Evolutionary conservation across 371 early-diverging fungal genomes (phyloP), one percentile per base, ranked within the genome.

Genomic region (Caulochytrium protostelioides): DNA sequence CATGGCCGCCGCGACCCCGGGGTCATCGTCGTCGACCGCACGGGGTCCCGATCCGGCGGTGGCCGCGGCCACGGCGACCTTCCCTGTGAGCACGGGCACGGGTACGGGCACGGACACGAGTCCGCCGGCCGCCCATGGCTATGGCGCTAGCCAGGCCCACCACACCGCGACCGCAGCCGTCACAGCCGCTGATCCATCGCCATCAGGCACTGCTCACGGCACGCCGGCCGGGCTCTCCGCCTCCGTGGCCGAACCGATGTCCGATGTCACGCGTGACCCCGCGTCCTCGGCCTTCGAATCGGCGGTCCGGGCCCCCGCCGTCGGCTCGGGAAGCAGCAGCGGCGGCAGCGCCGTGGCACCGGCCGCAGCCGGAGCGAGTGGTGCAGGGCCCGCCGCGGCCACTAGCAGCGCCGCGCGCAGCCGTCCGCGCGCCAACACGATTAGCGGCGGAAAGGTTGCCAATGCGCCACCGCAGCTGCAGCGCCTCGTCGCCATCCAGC

Each of bases 351-450:
- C 13, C 14, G 7, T 8, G 7, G n/a, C 30, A 15, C 17, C 22
- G 23, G 20, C 21, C 28, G 14, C 31, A 29, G 28, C 16, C 15
- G 14, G 19, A 5, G 17, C 9, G 30, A 22, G 8, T 28, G 21
- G 4, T 14, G 37, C n/a, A 30, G 16, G 5, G 14, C 6, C 4
- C n/a, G 21, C 18, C 8, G 5, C 16, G n/a, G 10, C 49, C 13
- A 27, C 33, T 15, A 6, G 7, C 27, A 5, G 5, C 41, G 9
- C 14, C 35, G 16, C 38, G 14, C 24, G 29, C 6, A 16, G 45
- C 10, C 43, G 57, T 4, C 50, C 57, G 10, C 47, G 58, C 3
- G 54, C 59, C 2, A 53, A 47, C 29, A 58, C 59, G 15, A 54
- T 54, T 25, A 43, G 51, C 36, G 31, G 45, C 28, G 41, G 46